Evolutionary conservation across 495 filamentous ascomycete species (phyloP).

Genomic region (Hypoxylon intermedium): DNA sequence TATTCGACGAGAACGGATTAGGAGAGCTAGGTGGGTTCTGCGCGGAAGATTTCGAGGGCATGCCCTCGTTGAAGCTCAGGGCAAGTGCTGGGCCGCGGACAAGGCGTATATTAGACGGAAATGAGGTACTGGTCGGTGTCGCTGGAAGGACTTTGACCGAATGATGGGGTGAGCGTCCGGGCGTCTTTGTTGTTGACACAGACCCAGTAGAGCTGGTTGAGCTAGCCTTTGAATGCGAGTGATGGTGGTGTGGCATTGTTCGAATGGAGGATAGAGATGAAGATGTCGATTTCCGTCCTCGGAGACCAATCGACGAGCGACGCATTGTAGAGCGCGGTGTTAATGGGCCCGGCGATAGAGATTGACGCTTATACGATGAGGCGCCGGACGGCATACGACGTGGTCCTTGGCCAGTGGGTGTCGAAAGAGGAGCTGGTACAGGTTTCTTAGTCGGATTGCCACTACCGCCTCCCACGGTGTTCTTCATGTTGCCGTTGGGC

Average conservation of each 20-base stretch:
- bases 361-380: slow-evolving; percentile 73
- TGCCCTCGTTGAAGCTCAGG: slow-evolving; percentile 61
- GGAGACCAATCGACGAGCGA: slow-evolving; percentile 71
- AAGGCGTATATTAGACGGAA: slow-evolving; percentile 87
- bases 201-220: slow-evolving; percentile 87
- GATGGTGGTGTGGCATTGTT: slow-evolving; percentile 91
- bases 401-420: slow-evolving; percentile 54
- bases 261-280: slow-evolving; percentile 93
- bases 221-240: slow-evolving; percentile 90
- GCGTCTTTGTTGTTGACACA: slow-evolving; percentile 70
- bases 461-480: slow-evolving; percentile 5
- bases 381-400: slow-evolving; percentile 58
- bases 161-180: slow-evolving; percentile 77
- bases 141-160: slow-evolving; percentile 94
- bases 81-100: slow-evolving; percentile 66
- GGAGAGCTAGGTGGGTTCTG: slow-evolving; percentile 51
- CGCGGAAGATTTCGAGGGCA: slow-evolving; percentile 45
- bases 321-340: slow-evolving; percentile 87
- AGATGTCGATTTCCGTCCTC: slow-evolving; percentile 94
- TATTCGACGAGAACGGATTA: slow-evolving; percentile 54
- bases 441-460: slow-evolving; percentile 32
- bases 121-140: slow-evolving; percentile 78
- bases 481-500: slow-evolving; percentile 33
- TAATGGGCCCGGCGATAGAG: slow-evolving; percentile 85
- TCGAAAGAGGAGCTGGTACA: slow-evolving; percentile 40